Base-by-base conservation (phyloP, 169 alveolate genomes). In the Cryptosporidium canis region DNA sequence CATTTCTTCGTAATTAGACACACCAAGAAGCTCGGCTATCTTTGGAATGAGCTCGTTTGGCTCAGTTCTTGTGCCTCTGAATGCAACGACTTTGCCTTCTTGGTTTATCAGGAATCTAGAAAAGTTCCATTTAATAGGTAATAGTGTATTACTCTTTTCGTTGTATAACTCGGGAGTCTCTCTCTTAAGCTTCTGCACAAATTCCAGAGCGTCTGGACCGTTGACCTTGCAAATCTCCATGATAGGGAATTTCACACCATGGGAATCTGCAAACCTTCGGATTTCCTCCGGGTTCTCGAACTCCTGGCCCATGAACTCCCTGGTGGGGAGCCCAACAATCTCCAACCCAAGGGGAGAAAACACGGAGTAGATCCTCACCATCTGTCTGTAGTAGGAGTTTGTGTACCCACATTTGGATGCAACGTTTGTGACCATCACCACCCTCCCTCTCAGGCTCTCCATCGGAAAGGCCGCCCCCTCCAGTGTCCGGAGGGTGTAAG, bases 391-490 rank as follows among this genome's bases (percentile, higher is more conserved):
- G 29, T 77, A 58, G n/a, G 70, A 21, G 8, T 77, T 58, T 55
- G 77, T 56, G 33, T 77, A 77, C 3, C 87, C 87, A 43, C 87
- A 77, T 39, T 77, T 77, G 43, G 87, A 77, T 16, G 87, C 87
- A 24, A 77, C 87, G 44, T 77, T 77, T 39, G 87, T 77, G 29
- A 77, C 72, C 53, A 77, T 37, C 27, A 77, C 77, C n/a, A 77
- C 77, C 31, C 61, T 77, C 37, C 72, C 87, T 43, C 41, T 33
- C 39, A 77, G 35, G 45, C 21, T 39, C 61, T 35, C 43, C 63
- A 77, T 58, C 14, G 87, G 87, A 55, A 58, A 77, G 16, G 65
- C 43, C 35, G 5, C 51, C 14, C 87, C 87, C 48, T 77, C 87
- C 3, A 77, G 63, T 0, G 87, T 77, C 27, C 35, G 55, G 7